Evolutionary conservation across 2,329 filamentous ascomycete species (phyloP), one percentile per base, ranked within the genome.

Genomic region (Aspergillus calidoustus): DNA sequence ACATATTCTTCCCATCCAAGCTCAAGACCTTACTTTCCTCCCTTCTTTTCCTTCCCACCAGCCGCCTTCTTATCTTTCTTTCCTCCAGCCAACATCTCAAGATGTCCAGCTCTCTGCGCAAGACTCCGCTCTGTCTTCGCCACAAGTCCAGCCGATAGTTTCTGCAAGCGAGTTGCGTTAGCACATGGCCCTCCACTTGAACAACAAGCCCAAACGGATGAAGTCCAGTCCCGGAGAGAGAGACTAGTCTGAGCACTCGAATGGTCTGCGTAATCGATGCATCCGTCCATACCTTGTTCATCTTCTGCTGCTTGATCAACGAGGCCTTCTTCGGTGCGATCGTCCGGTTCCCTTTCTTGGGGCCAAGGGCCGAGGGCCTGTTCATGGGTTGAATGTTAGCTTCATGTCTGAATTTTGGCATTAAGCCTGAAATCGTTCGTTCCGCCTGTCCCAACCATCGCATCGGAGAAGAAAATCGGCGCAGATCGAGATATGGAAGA

Each of bases 111-210:
- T 70, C 86, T 86, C 64, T 86, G 80, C 13, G 88, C 89, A 9
- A 91, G 80, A 64, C 82, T 84, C 63, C 84, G 84, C 72, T 92
- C 89, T n/a, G 89, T 91, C 77, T 86, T 82, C 0, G 83, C 84
- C 3, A 84, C 84, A 46, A 91, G 76, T 0, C 88, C 88, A 0
- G 85, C 80, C 0, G 86, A 83, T 64, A 86, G 81, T 83, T 90
- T 89, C 84, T 80, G 66, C 46, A n/a, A 30, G 4, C 31, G 22
- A 30, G 31, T 8, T 11, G 13, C n/a, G 7, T 34, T 17, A 60
- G 43, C 31, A 17, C n/a, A 19, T 52, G 25, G 11, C 11, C 22
- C 1, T 15, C 34, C 13, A 1, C 34, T 15, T 41, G 4, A 38
- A 38, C 7, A 41, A 15, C 11, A 1, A 41, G 34, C 34, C 4